Conservation (phyloP, 2,329 filamentous ascomycete species). For the Thermothelomyces thermophilus region DNA sequence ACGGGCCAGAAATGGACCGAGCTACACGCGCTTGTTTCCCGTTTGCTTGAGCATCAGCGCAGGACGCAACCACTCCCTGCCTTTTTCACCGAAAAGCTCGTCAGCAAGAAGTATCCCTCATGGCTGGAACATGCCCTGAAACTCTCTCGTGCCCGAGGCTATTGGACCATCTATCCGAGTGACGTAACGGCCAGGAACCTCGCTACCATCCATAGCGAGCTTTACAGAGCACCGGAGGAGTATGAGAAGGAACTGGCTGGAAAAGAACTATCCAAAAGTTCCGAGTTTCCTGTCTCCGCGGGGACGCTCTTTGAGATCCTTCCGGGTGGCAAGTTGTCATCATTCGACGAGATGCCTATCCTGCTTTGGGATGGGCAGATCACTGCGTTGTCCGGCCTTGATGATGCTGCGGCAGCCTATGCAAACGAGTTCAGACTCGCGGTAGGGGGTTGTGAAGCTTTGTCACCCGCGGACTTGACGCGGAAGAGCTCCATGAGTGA, state of each 20-base stretch:
- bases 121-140: slow-evolving; percentile 76
- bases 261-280: slow-evolving; percentile 24
- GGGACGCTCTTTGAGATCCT: slow-evolving; percentile 46
- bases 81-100: slow-evolving; percentile 46
- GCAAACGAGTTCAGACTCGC: slow-evolving; percentile 51
- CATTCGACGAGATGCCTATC: slow-evolving; percentile 47
- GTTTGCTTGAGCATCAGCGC: slow-evolving; percentile 45
- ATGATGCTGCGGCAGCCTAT: slow-evolving; percentile 44
- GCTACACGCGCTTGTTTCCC: slow-evolving; percentile 71
- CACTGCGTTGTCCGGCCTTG: slow-evolving; percentile 36
- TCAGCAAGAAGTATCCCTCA: slow-evolving; percentile 63
- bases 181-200: slow-evolving; percentile 48
- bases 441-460: slow-evolving; percentile 58
- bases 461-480: slow-evolving; percentile 25
- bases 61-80: slow-evolving; percentile 31
- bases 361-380: slow-evolving; percentile 57
- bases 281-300: slow-evolving; percentile 34
- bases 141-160: slow-evolving; percentile 68
- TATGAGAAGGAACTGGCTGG: slow-evolving; percentile 33
- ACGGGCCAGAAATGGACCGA: slow-evolving; percentile 83
- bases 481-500: slow-evolving; percentile 16
- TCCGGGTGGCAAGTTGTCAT: slow-evolving; percentile 38
- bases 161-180: slow-evolving; percentile 73
- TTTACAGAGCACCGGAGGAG: slow-evolving; percentile 68
- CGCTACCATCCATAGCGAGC: slow-evolving; percentile 70